Percentiles rank a stretch among this genome's conserved stretches.
phyloP scores from a whole-genome alignment of 208 protist species.

The Tetramitus jugosus region DNA sequence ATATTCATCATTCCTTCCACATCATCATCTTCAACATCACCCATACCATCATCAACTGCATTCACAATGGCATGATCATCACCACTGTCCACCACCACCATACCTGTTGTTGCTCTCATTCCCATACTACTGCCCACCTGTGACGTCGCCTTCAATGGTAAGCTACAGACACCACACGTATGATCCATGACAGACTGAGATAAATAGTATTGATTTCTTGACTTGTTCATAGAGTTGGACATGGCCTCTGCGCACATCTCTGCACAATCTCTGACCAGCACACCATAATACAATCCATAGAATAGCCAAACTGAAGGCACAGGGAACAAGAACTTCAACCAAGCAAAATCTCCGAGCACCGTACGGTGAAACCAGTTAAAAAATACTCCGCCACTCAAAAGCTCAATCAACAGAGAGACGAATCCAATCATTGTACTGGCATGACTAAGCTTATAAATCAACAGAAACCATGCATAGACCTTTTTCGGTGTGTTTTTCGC shows the following conservation, averaged over 20 bases:
- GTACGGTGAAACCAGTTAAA: background rate
- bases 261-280: slow-evolving; percentile 17
- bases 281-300: slow-evolving; percentile 24
- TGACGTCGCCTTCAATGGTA: too few relatives aligned
- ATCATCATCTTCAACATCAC: background rate
- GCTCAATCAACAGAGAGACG: background rate
- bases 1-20: background rate
- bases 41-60: background rate
- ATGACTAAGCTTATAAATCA: background rate
- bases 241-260: background rate
- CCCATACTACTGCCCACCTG: background rate
- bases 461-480: background rate
- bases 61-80: background rate
- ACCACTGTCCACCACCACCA: background rate
- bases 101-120: background rate
- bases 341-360: background rate
- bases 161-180: slow-evolving; percentile 11
- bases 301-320: background rate
- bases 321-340: background rate
- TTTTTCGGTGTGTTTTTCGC: slow-evolving; percentile 6
- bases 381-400: background rate
- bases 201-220: slow-evolving; percentile 2
- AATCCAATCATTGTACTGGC: background rate
- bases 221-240: background rate
- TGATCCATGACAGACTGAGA: background rate